phyloP scores from a whole-genome alignment of 768 basidiomycete species.

The Amanita molliuscula region DNA sequence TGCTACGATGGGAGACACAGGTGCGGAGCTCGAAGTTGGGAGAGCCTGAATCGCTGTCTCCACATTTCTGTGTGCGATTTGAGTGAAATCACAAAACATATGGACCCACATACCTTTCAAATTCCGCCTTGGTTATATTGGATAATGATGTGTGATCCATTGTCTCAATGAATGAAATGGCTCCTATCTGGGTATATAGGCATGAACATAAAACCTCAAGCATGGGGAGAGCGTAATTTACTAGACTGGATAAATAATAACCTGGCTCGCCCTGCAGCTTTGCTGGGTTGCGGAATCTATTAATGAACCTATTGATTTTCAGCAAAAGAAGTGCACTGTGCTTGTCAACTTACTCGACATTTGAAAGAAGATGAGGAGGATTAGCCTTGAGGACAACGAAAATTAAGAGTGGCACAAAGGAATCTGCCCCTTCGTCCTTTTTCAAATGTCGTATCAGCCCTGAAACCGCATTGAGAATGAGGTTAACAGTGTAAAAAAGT shows the following conservation, averaged over 20 bases:
- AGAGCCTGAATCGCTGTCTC: slow-evolving; percentile 42
- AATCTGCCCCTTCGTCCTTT: slow-evolving; percentile 83
- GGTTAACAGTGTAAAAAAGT: not conserved
- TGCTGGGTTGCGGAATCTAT: slow-evolving; percentile 81
- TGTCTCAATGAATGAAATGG: slow-evolving; percentile 94
- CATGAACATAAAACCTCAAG: not conserved
- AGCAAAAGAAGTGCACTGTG: not conserved
- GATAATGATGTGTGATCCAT: slow-evolving; percentile 95
- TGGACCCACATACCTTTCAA: slow-evolving; percentile 50
- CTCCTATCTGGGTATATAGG: slow-evolving; percentile 63
- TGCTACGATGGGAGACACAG: slow-evolving; percentile 23
- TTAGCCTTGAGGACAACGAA: slow-evolving; percentile 93
- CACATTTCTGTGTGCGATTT: slow-evolving; percentile 29
- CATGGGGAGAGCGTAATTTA: slow-evolving; percentile 25
- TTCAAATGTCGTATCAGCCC: slow-evolving; percentile 84
- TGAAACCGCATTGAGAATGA: slow-evolving; percentile 19
- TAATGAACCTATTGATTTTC: slow-evolving; percentile 64
- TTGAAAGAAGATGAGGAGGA: slow-evolving; percentile 86
- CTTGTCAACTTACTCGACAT: slow-evolving; percentile 66
- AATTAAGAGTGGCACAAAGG: slow-evolving; percentile 91
- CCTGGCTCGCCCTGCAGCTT: slow-evolving; percentile 94
- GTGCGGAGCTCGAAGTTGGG: slow-evolving; percentile 26
- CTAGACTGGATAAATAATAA: slow-evolving; percentile 93
- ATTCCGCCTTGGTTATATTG: slow-evolving; percentile 89
- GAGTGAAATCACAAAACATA: not conserved